Evolutionary conservation across 2,329 filamentous ascomycete genomes (phyloP), one percentile per base, ranked within the genome.

Genomic region (Celoporthe dispersa): DNA sequence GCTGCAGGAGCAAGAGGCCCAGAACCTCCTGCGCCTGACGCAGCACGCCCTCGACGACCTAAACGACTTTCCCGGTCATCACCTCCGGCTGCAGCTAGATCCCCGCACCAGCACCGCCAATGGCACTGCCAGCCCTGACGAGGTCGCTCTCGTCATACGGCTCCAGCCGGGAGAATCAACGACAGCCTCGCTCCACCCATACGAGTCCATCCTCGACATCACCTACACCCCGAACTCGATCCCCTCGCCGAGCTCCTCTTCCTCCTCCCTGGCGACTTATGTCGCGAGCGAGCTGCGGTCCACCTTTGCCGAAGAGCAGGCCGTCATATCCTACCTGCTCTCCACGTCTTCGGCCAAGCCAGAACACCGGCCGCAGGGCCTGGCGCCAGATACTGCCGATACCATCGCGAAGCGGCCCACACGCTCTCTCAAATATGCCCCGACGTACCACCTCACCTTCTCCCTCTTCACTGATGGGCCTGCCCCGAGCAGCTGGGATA

Each of bases 381-480:
- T 87, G 53, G 81, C 83, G 0, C 82, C 85, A 44, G 84, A 88
- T 41, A 81, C 85, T 0, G 82, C 85, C 33, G 88, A 88, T 55
- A 83, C 86, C 0, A 84, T 89, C 75, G 87, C 81, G 75, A 91
- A 85, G 86, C 92, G 94, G 72, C 92, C 92, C 48, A 96, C 92
- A 2, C 87, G 94, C 65, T 94, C 94, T 0, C 87, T 98, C 77
- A 97, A 95, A 78, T 97, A 98, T 78, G 92, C 96, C 4, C 90
- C 94, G 19, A 97, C 93, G 0, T 99, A 98, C 78, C 96, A 99
- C 78, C 84, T 99, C 37, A 97, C 94, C 0, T 97, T 99, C 77
- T 99, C 96, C 0, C 85, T 99, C 3, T 98, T 99, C 78, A 96
- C 94, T 0, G 91, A 92, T 16, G 90, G 90, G 1, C 87, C 91